A percentile compares a stretch with the other conserved stretches of the same genome.
These are phyloP conservation scores for Knufia fluminis DNA, from an alignment of 2,329 filamentous ascomycete genomes.

Conservation along the genomic window DNA sequence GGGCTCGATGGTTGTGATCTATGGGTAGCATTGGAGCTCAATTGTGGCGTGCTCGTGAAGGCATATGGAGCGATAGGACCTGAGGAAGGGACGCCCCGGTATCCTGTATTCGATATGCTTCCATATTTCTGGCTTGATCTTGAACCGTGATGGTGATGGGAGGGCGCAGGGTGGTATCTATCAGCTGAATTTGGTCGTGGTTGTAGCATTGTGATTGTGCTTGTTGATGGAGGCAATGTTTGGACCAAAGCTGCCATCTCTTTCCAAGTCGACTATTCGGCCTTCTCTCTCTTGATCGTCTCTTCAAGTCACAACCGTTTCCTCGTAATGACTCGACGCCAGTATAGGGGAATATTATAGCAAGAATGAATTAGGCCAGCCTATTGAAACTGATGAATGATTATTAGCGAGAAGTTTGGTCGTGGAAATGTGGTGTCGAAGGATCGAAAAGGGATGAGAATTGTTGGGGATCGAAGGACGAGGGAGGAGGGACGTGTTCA, in stretches of 20 bases:
- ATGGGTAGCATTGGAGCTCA: constrained; percentile 38
- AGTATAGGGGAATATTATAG: background rate
- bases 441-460: constrained; percentile 4
- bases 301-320: background rate
- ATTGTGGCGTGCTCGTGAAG: constrained; percentile 60
- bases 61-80: constrained; percentile 66
- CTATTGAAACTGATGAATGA: constrained; percentile 7
- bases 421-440: background rate
- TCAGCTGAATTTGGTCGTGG: constrained; percentile 58
- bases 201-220: constrained; percentile 67
- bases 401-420: constrained; percentile 6
- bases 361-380: constrained; percentile 4
- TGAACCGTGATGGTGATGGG: constrained; percentile 39
- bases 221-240: constrained; percentile 64
- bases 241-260: constrained; percentile 81
- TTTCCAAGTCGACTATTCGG: constrained; percentile 25
- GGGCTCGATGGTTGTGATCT: constrained; percentile 35
- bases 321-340: too few relatives aligned
- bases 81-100: constrained; percentile 49
- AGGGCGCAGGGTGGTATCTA: constrained; percentile 38
- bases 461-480: constrained; percentile 6
- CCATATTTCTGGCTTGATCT: constrained; percentile 32
- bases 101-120: constrained; percentile 33
- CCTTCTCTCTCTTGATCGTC: background rate
- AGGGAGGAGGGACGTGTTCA: background rate